A percentile compares a stretch with the other conserved stretches of the same genome.
phyloP scores from a whole-genome alignment of 768 basidiomycete genomes.

The Pleurotus cornucopiae region DNA sequence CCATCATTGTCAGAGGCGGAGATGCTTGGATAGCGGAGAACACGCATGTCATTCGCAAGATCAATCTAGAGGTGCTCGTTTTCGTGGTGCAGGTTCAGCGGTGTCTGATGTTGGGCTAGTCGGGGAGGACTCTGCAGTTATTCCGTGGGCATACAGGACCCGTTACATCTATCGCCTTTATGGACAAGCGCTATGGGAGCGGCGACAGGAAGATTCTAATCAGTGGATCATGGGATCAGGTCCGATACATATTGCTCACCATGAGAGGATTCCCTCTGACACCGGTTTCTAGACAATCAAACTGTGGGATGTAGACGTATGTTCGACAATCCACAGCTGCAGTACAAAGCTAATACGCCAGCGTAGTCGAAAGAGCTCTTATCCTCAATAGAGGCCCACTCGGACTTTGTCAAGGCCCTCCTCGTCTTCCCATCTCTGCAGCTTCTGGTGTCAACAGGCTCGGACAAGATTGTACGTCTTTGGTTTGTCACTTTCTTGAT shows the following conservation, averaged over 20 bases:
- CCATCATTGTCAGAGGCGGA: constrained; percentile 58
- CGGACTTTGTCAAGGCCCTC: constrained; percentile 88
- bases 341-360: background rate
- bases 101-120: constrained; percentile 38
- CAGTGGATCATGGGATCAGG: constrained; percentile 95
- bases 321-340: constrained; percentile 15
- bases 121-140: constrained; percentile 71
- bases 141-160: constrained; percentile 88
- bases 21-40: constrained; percentile 89
- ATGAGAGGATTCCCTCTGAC: constrained; percentile 5
- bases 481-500: constrained; percentile 55
- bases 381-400: constrained; percentile 72
- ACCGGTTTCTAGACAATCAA: constrained; percentile 63
- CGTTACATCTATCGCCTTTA: constrained; percentile 79
- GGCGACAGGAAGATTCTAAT: constrained; percentile 55
- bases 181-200: constrained; percentile 33
- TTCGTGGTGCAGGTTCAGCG: background rate
- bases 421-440: constrained; percentile 61
- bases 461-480: constrained; percentile 83
- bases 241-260: constrained; percentile 17
- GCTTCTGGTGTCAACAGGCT: constrained; percentile 80
- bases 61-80: constrained; percentile 67
- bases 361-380: constrained; percentile 65
- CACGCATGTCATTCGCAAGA: constrained; percentile 64
- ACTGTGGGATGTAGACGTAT: constrained; percentile 78